These are phyloP conservation scores for Phytopythium montanum DNA, from an alignment of 352 stramenopile species.

Conservation along the genomic window DNA sequence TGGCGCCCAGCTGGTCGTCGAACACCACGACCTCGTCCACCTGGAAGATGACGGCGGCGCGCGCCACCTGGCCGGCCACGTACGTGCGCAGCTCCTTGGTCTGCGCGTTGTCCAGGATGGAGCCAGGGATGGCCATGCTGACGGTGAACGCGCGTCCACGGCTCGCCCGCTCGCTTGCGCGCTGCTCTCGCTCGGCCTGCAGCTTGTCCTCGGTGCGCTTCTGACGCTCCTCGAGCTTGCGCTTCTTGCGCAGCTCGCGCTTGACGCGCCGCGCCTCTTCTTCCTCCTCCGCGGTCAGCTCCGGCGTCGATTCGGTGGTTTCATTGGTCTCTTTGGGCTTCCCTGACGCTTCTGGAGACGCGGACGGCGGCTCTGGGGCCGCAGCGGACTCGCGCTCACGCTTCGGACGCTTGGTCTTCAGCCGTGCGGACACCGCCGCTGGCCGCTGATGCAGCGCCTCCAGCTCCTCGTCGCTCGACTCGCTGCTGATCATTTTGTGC, in stretches of 20 bases:
- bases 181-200: constrained; percentile 33
- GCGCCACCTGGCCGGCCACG: constrained; percentile 94
- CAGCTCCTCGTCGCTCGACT: constrained; percentile 78
- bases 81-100: constrained; percentile 97
- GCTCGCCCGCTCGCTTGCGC: constrained; percentile 29
- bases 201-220: constrained; percentile 26
- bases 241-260: constrained; percentile 68
- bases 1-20: constrained; percentile 91
- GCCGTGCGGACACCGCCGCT: constrained; percentile 11
- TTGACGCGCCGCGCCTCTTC: constrained; percentile 34
- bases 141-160: constrained; percentile 90
- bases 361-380: constrained; percentile 1
- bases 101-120: constrained; percentile 97
- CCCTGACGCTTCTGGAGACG: neutral
- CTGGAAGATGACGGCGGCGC: constrained; percentile 96
- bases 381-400: constrained; percentile 24
- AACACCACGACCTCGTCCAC: constrained; percentile 99
- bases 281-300: neutral
- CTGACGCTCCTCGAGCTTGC: constrained; percentile 55
- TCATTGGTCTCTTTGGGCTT: constrained; percentile 8
- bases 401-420: constrained; percentile 27
- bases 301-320: neutral
- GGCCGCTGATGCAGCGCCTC: constrained; percentile 52
- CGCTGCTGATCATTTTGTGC: neutral
- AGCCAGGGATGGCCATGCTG: constrained; percentile 95